Percentiles rank a stretch among this genome's conserved stretches.
phyloP scores from a whole-genome alignment of 352 stramenopile genomes.

The Pythium oligandrum region DNA sequence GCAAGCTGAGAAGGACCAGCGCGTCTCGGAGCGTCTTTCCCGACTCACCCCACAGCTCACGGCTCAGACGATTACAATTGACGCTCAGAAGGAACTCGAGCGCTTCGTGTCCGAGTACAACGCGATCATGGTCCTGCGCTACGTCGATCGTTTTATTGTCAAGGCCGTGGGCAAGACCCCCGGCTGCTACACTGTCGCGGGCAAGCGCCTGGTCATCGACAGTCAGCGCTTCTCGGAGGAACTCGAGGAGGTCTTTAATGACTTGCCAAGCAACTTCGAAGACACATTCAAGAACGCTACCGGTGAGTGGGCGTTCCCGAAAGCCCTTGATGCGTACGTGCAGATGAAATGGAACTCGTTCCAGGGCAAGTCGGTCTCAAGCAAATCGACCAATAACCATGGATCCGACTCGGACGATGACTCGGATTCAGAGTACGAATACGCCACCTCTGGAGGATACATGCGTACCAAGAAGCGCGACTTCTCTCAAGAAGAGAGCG shows the following conservation, averaged over 20 bases:
- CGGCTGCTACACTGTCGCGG: constrained; percentile 58
- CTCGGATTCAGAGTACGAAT: constrained; percentile 62
- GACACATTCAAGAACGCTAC: constrained; percentile 38
- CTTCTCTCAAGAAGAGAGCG: constrained; percentile 68
- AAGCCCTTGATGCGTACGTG: constrained; percentile 62
- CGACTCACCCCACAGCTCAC: constrained; percentile 56
- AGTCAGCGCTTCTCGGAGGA: constrained; percentile 60
- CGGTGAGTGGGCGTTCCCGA: constrained; percentile 56
- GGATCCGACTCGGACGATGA: constrained; percentile 43
- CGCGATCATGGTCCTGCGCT: constrained; percentile 77
- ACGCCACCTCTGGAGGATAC: constrained; percentile 34
- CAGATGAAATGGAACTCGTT: constrained; percentile 82
- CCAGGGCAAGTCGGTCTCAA: constrained; percentile 23
- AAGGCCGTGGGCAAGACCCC: constrained; percentile 66
- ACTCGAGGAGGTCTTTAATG: constrained; percentile 56
- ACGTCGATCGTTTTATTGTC: constrained; percentile 74
- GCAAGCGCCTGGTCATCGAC: constrained; percentile 60
- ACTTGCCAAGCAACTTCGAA: constrained; percentile 50
- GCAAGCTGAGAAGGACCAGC: constrained; percentile 38
- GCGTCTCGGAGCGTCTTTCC: constrained; percentile 46
- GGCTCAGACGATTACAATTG: constrained; percentile 56
- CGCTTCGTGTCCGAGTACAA: constrained; percentile 67
- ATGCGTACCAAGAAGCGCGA: constrained; percentile 46
- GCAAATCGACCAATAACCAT: constrained; percentile 11
- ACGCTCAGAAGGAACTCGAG: constrained; percentile 69